phyloP scores from a whole-genome alignment of 139 green algal genomes.

The Auxenochlorella pyrenoidosa region DNA sequence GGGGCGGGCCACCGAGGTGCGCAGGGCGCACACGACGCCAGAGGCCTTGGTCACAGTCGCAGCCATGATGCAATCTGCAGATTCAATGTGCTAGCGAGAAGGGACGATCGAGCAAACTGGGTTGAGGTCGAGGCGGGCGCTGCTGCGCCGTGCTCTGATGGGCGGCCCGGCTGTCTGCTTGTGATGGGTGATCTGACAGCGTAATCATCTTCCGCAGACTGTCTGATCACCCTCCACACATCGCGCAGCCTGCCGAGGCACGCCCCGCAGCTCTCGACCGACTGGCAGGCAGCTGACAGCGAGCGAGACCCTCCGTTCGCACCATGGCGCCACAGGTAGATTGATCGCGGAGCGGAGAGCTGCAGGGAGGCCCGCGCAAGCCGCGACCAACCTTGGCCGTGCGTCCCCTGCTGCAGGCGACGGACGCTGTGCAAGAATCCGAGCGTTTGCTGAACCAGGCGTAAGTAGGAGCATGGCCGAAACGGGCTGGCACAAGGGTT shows the following conservation, averaged over 20 bases:
- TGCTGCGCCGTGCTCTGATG: too few species aligned
- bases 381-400: not conserved
- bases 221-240: too few species aligned
- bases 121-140: not conserved
- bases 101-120: not conserved
- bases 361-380: too few species aligned
- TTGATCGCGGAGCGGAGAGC: too few species aligned
- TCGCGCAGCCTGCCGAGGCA: too few species aligned
- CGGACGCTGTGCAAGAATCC: not conserved
- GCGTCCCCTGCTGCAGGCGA: not conserved
- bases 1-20: slow-evolving; percentile 19
- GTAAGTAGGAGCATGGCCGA: not conserved
- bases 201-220: too few species aligned
- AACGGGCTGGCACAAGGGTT: not conserved
- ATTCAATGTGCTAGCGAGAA: not conserved
- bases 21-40: not conserved
- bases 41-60: slow-evolving; percentile 12
- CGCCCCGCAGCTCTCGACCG: too few species aligned
- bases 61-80: slow-evolving; percentile 5
- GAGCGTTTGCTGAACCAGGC: slow-evolving; percentile 25
- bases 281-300: too few species aligned
- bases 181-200: too few species aligned
- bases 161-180: too few species aligned
- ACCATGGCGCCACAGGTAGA: too few species aligned
- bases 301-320: too few species aligned